Base-by-base conservation (phyloP, 2,329 filamentous ascomycete genomes). In the Penicillium sp. region DNA sequence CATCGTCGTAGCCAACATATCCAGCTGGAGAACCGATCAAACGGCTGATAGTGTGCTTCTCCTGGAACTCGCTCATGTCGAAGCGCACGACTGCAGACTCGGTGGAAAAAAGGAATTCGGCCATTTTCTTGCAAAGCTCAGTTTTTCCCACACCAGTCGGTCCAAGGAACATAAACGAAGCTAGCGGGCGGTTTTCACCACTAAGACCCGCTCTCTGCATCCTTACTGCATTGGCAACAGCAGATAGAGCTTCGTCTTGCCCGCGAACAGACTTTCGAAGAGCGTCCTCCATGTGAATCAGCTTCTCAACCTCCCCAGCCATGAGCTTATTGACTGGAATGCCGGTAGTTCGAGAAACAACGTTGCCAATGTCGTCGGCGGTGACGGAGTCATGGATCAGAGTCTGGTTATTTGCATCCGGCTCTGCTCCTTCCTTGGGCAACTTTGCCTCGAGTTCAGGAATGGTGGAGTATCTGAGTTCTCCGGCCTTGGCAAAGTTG, bases 101-200 rank as follows among this genome's bases (percentile, higher is more conserved):
- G 1, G 89, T 95, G 0, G 88, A 93, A 73, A 97, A 98, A 32
- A 98, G 77, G 74, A 96, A 97, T 50, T 81, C 81, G 1, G 93
- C 93, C 61, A 98, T 85, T 68, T 95, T 92, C 78, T 97, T 97
- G 78, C 91, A 95, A 1, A 97, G 82, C 66, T 97, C 91, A 3
- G 93, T 98, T 76, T 97, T 98, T 49, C 93, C 93, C 15, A 96
- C 92, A 65, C 93, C 93, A 0, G 93, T 97, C 4, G 93, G 93
- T 0, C 93, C 93, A 3, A 97, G 80, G 80, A 97, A 96, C 86
- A 97, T 96, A 75, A 97, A 96, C 0, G 88, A 95, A 0, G 92
- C 93, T 5, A 95, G 78, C 0, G 93, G 93, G 0, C 90, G 81
- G 68, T 96, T 95, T 63, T 96, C 89, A 29, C 90, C 90, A 52